phyloP scores from a whole-genome alignment of 1,284 basidiomycete species.

The Vanrija sp. region DNA sequence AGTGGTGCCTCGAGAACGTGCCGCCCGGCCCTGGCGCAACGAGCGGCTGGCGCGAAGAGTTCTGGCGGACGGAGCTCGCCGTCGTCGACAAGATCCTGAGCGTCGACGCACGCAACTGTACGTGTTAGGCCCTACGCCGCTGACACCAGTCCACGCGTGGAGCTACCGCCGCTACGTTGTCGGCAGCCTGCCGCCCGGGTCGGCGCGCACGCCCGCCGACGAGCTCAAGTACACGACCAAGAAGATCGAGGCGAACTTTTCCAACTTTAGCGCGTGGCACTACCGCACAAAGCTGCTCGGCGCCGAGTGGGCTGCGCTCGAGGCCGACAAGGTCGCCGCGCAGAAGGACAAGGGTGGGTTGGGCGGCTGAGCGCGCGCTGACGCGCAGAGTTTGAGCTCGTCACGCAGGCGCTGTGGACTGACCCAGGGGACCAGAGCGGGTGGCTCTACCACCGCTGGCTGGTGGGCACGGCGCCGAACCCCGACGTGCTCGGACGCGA shows the following conservation, averaged over 20 bases:
- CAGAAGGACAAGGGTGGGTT: slow-evolving; percentile 64
- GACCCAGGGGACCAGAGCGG: slow-evolving; percentile 94
- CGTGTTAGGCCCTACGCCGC: neutral
- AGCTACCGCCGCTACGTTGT: slow-evolving; percentile 81
- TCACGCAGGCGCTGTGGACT: slow-evolving; percentile 91
- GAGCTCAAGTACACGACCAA: slow-evolving; percentile 78
- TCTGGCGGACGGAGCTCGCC: slow-evolving; percentile 77
- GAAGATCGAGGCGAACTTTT: slow-evolving; percentile 93
- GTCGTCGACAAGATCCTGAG: slow-evolving; percentile 87
- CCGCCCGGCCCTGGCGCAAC: slow-evolving; percentile 60
- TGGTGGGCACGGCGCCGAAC: slow-evolving; percentile 68
- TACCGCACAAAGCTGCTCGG: slow-evolving; percentile 80
- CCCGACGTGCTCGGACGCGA: slow-evolving; percentile 65
- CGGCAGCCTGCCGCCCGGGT: slow-evolving; percentile 57
- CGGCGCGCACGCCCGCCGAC: slow-evolving; percentile 47
- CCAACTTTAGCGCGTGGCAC: slow-evolving; percentile 99
- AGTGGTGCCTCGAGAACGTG: slow-evolving; percentile 84
- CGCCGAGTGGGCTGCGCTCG: slow-evolving; percentile 61
- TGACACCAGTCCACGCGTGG: slow-evolving; percentile 77
- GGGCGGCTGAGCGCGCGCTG: neutral
- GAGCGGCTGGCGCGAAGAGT: slow-evolving; percentile 64
- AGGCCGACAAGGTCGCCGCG: slow-evolving; percentile 54
- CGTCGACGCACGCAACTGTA: slow-evolving; percentile 83
- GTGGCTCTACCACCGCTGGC: slow-evolving; percentile 98
- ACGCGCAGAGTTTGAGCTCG: slow-evolving; percentile 76